Percentiles rank a stretch among this genome's conserved stretches.
Evolutionary conservation across 257 asterid genomes (phyloP).

Genomic region (Linaria vulgaris): DNA sequence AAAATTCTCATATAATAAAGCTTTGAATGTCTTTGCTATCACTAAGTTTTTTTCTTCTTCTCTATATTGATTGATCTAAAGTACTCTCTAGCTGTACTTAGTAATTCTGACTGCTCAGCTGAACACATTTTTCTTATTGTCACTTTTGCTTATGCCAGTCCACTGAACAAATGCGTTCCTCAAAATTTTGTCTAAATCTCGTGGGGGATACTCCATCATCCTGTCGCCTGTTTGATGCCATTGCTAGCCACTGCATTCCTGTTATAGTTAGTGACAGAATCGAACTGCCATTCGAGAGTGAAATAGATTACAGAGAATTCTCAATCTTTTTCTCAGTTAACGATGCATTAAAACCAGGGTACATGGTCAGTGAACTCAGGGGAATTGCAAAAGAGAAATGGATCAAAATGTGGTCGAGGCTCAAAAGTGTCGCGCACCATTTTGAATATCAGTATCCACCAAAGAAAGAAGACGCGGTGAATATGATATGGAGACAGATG

Average conservation of each 20-base stretch:
- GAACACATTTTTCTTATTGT: not conserved
- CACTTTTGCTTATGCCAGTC: constrained; percentile 50
- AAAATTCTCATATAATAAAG: no score
- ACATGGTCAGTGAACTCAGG: constrained; percentile 61
- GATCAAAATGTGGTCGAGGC: constrained; percentile 73
- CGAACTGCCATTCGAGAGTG: constrained; percentile 90
- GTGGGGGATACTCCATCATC: constrained; percentile 99
- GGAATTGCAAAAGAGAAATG: constrained; percentile 53
- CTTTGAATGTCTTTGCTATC: no score
- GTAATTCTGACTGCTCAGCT: no score
- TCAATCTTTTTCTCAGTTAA: constrained; percentile 72
- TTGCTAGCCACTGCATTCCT: constrained; percentile 93
- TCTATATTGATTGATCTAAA: no score
- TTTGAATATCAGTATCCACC: constrained; percentile 87
- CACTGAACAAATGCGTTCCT: constrained; percentile 71
- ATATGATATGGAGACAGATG: constrained; percentile 93
- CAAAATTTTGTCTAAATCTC: constrained; percentile 88
- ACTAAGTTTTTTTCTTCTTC: no score
- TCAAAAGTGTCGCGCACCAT: constrained; percentile 66
- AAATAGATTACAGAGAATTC: constrained; percentile 82
- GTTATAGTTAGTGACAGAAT: constrained; percentile 84
- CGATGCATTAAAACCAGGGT: constrained; percentile 62
- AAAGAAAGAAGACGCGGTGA: constrained; percentile 70
- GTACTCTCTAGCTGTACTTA: no score
- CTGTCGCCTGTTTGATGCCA: constrained; percentile 92